These are phyloP conservation scores for Penicillium sp. DNA, from an alignment of 2,329 filamentous ascomycete species.

Conservation along the genomic window DNA sequence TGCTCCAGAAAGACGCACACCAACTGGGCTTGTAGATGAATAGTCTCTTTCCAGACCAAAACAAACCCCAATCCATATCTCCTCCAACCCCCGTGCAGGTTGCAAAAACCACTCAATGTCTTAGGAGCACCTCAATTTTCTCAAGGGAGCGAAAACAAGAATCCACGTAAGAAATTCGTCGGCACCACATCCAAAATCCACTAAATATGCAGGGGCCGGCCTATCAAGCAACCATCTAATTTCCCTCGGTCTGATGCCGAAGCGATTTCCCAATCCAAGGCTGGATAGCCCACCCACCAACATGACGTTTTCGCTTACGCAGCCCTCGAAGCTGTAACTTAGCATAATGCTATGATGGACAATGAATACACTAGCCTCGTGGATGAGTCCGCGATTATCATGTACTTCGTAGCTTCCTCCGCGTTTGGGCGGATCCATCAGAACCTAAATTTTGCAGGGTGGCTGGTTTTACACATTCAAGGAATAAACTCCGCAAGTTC, in stretches of 20 bases:
- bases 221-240: conserved; percentile 8
- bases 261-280: background rate
- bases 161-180: conserved; percentile 6
- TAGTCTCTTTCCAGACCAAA: background rate
- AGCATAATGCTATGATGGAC: background rate
- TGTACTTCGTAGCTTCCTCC: background rate
- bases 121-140: too few species aligned
- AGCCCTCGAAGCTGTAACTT: conserved; percentile 2
- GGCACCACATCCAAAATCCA: background rate
- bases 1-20: background rate
- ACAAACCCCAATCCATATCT: background rate
- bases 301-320: conserved; percentile 27
- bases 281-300: conserved; percentile 1
- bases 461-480: too few species aligned
- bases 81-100: background rate
- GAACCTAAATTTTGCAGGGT: background rate
- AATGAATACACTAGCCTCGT: background rate
- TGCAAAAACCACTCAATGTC: too few species aligned
- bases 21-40: background rate
- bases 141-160: background rate
- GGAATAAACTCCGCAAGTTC: too few species aligned
- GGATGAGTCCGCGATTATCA: background rate
- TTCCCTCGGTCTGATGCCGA: conserved; percentile 6
- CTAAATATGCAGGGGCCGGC: conserved; percentile 21
- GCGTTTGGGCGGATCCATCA: background rate